Evolutionary conservation across 1,284 basidiomycete genomes (phyloP), one percentile per base, ranked within the genome.

Genomic region (Sporisorium sorghi): DNA sequence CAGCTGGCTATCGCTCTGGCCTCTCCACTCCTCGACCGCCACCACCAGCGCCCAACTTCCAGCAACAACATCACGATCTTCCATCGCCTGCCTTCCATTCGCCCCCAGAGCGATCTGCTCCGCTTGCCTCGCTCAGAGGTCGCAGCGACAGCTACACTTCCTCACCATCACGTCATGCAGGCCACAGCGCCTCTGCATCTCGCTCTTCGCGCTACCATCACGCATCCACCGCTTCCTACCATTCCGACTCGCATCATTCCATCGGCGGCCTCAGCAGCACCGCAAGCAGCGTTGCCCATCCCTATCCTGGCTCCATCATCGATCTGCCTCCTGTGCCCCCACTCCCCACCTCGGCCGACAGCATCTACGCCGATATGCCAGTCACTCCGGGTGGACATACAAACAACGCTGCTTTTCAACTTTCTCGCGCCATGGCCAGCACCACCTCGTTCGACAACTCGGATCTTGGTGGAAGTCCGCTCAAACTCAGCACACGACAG

Each of bases 251-350:
- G 15, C 66, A 66, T 14, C 23, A 67, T 40, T 74, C 72, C 2
- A 39, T 49, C 28, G 72, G 67, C 5, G 70, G 54, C 32, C 52
- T 70, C 17, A 74, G 71, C 51, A 71, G 67, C 30, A 65, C 71
- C 7, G 71, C 58, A 19, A 65, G 59, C 43, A 63, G 62, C 43
- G 47, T 54, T 10, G 60, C 46, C 37, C 44, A 73, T 23, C 64
- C 49, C 6, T 58, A 61, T 32, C 35, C 57, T 21, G 55, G 46
- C 39, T 61, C 61, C 12, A 46, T 60, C 39, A 28, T 44, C 39
- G 66, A 70, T 26, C 53, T 72, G 21, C 75, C 75, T 3, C 75
- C 75, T 5, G 58, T 77, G 9, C 75, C 75, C 21, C 75, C 75
- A n/a, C 62, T 77, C n/a, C 75, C 75, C 12, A 49, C 30, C 32